Evolutionary conservation across 2,329 filamentous ascomycete species (phyloP).

Genomic region (Exophiala xenobiotica): DNA sequence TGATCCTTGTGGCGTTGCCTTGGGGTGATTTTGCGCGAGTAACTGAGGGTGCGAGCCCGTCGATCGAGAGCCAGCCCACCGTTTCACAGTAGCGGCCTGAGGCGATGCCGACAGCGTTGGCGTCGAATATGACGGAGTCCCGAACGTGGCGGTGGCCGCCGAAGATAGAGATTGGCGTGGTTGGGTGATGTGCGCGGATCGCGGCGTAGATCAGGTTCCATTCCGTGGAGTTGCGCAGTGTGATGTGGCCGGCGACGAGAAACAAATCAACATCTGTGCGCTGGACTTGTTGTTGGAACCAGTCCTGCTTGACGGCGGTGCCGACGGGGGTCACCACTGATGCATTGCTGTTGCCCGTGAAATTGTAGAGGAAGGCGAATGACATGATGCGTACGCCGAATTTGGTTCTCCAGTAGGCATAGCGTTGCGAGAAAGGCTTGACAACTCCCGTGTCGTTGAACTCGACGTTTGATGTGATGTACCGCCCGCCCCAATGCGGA

Average conservation of each 20-base stretch:
- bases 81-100: conserved; percentile 68
- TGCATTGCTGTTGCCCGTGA: conserved; percentile 59
- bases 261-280: conserved; percentile 60
- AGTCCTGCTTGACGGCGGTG: conserved; percentile 53
- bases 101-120: conserved; percentile 60
- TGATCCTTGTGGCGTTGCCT: conserved; percentile 22
- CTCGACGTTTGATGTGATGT: conserved; percentile 54
- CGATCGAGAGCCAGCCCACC: conserved; percentile 65
- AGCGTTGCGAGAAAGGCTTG: conserved; percentile 37
- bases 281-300: conserved; percentile 61
- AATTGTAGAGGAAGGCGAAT: conserved; percentile 53
- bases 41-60: conserved; percentile 52
- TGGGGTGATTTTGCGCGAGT: conserved; percentile 26
- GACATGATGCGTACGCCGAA: conserved; percentile 53
- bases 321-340: conserved; percentile 60
- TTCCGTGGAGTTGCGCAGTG: conserved; percentile 49
- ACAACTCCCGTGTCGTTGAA: conserved; percentile 46
- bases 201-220: conserved; percentile 55
- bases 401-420: conserved; percentile 52
- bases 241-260: conserved; percentile 64
- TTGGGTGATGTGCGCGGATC: conserved; percentile 57
- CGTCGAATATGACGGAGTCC: conserved; percentile 64
- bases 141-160: conserved; percentile 65
- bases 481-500: conserved; percentile 56
- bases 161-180: conserved; percentile 63